A percentile compares a stretch with the other conserved stretches of the same genome.
Evolutionary conservation across 164 flowering plant genomes (phyloP).

Genomic region (Nymphaea colorata): DNA sequence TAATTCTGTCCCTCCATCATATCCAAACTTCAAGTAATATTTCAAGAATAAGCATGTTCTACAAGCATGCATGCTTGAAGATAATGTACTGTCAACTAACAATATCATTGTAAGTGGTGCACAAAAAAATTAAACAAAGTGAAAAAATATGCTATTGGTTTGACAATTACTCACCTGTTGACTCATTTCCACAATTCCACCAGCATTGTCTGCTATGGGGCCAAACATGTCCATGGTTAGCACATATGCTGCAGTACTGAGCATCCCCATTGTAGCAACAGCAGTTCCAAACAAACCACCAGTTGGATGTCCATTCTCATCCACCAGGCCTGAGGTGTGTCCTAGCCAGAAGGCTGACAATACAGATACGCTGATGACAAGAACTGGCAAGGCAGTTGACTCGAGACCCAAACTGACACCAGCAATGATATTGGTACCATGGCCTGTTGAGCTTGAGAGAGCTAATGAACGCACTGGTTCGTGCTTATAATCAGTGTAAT

Average conservation of each 20-base stretch:
- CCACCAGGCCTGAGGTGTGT: constrained; percentile 84
- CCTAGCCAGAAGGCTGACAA: constrained; percentile 95
- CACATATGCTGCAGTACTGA: constrained; percentile 97
- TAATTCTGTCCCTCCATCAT: too few species aligned
- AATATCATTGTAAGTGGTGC: too few species aligned
- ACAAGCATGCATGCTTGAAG: too few species aligned
- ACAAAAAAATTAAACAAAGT: neutral
- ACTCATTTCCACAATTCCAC: constrained; percentile 99
- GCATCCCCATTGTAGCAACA: constrained; percentile 99
- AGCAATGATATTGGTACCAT: constrained; percentile 97
- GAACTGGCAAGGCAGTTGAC: constrained; percentile 96
- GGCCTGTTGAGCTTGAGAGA: constrained; percentile 92
- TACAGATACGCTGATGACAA: constrained; percentile 78
- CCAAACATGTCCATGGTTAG: constrained; percentile 99
- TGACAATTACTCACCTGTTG: constrained; percentile 59
- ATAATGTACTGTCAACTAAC: too few species aligned
- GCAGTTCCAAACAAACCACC: constrained; percentile 99
- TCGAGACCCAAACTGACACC: constrained; percentile 96
- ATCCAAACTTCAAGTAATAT: too few species aligned
- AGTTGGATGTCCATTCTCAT: constrained; percentile 78
- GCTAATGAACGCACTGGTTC: constrained; percentile 94
- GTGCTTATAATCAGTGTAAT: constrained; percentile 96
- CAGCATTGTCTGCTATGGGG: constrained; percentile 99
- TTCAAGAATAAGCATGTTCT: too few species aligned
- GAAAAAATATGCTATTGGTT: neutral